Conservation (phyloP, 345 rosid species). For the Nasturtium officinale region DNA sequence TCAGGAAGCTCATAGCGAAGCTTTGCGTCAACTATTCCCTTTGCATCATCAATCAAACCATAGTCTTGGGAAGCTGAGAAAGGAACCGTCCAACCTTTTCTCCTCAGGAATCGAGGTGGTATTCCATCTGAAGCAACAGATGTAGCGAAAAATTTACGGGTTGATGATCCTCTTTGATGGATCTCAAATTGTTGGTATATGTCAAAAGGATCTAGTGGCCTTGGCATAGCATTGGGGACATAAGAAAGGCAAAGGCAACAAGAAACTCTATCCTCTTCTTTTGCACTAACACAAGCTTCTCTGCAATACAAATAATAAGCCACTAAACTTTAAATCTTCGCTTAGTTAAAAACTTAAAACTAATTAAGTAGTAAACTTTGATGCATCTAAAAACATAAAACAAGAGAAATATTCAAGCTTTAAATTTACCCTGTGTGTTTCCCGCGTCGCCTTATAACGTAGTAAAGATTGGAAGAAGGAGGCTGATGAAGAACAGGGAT, state of each 20-base stretch:
- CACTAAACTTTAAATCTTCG: not conserved
- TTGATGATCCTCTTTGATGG: conserved; percentile 34
- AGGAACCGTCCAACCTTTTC: conserved; percentile 55
- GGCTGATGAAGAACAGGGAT: conserved; percentile 61
- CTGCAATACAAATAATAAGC: conserved; percentile 36
- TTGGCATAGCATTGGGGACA: conserved; percentile 44
- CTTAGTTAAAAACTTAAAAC: conserved; percentile 1
- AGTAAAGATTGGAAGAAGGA: conserved; percentile 55
- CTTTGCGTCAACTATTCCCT: conserved; percentile 51
- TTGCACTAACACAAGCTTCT: conserved; percentile 50
- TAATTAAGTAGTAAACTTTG: not conserved
- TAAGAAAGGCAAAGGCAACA: conserved; percentile 47
- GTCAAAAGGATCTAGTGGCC: conserved; percentile 49
- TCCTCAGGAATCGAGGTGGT: conserved; percentile 58
- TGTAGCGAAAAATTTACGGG: conserved; percentile 45
- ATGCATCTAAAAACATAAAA: not conserved
- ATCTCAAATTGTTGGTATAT: conserved; percentile 52
- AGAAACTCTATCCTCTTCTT: conserved; percentile 46
- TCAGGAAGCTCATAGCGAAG: conserved; percentile 53
- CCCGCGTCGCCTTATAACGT: conserved; percentile 43
- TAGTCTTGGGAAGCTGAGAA: conserved; percentile 39
- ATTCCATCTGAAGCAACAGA: conserved; percentile 55
- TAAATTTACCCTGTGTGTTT: conserved; percentile 44
- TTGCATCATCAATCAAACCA: conserved; percentile 56
- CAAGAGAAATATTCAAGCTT: not conserved